A percentile compares a stretch with the other conserved stretches of the same genome.
phyloP scores from a whole-genome alignment of 805 yeast genomes.

The Saccharomycopsis sp. region DNA sequence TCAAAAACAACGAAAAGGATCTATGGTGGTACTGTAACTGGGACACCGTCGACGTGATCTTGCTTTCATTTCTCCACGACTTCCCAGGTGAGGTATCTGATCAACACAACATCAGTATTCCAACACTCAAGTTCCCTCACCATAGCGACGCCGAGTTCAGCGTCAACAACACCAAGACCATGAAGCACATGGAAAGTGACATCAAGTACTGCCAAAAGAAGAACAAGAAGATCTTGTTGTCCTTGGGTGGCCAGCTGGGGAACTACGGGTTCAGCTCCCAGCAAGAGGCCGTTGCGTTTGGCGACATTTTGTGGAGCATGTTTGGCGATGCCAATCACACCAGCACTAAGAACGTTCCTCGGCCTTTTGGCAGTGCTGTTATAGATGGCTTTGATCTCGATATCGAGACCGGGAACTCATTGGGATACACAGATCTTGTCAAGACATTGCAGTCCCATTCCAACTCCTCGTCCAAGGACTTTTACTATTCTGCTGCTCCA shows the following conservation, averaged over 20 bases:
- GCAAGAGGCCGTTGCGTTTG: constrained; percentile 44
- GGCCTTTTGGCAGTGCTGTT: constrained; percentile 41
- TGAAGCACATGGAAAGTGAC: constrained; percentile 43
- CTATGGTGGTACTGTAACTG: constrained; percentile 55
- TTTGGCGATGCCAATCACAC: constrained; percentile 36
- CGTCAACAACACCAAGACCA: constrained; percentile 33
- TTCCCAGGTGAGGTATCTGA: constrained; percentile 41
- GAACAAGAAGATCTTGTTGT: constrained; percentile 50
- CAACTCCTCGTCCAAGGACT: constrained; percentile 37
- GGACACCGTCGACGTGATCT: constrained; percentile 59
- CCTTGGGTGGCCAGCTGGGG: constrained; percentile 58
- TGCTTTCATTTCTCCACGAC: constrained; percentile 58
- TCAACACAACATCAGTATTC: constrained; percentile 10
- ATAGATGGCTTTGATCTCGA: constrained; percentile 93
- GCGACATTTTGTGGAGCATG: constrained; percentile 41
- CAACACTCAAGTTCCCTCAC: constrained; percentile 25
- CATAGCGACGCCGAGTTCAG: constrained; percentile 32
- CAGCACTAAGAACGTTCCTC: constrained; percentile 12
- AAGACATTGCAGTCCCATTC: constrained; percentile 30
- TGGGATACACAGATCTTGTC: constrained; percentile 54
- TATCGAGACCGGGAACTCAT: constrained; percentile 52
- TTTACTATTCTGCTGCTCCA: constrained; percentile 80
- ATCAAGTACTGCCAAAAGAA: constrained; percentile 56
- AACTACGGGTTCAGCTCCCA: constrained; percentile 44
- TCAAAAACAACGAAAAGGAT: constrained; percentile 28